Percentiles rank a stretch among this genome's conserved stretches.
Conservation (phyloP, 2,329 filamentous ascomycete species). For the Phyllosticta citriasiana region DNA sequence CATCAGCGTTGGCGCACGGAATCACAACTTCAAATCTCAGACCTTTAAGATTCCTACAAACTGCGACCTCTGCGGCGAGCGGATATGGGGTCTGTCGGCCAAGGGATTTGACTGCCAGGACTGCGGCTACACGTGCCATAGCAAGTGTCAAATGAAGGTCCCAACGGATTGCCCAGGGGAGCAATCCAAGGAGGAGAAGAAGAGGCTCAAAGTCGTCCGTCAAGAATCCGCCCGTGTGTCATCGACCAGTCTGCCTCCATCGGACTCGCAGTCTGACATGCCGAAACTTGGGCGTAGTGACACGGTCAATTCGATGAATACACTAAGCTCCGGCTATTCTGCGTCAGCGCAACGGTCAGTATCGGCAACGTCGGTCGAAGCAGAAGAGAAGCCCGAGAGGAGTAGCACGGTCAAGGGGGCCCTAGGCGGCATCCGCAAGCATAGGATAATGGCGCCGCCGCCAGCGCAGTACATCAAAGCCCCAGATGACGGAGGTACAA, state of each 20-base stretch:
- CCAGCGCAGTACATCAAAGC: slow-evolving; percentile 65
- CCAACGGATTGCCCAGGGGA: slow-evolving; percentile 93
- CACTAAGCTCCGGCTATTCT: slow-evolving; percentile 75
- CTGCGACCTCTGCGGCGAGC: slow-evolving; percentile 90
- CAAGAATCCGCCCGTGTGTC: slow-evolving; percentile 64
- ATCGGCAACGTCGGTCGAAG: slow-evolving; percentile 46
- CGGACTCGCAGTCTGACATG: slow-evolving; percentile 49
- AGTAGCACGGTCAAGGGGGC: slow-evolving; percentile 23
- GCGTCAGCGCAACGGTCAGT: slow-evolving; percentile 68
- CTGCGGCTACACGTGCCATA: slow-evolving; percentile 96
- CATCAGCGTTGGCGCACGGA: slow-evolving; percentile 81
- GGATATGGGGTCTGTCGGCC: slow-evolving; percentile 92
- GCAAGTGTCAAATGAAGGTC: slow-evolving; percentile 98
- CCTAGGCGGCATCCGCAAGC: slow-evolving; percentile 35
- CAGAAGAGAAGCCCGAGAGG: slow-evolving; percentile 41
- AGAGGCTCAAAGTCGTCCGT: slow-evolving; percentile 78
- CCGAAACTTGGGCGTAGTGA: slow-evolving; percentile 67
- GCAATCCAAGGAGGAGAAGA: slow-evolving; percentile 86
- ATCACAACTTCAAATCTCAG: slow-evolving; percentile 97
- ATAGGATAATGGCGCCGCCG: slow-evolving; percentile 77
- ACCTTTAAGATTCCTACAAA: slow-evolving; percentile 99
- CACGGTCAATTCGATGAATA: slow-evolving; percentile 71
- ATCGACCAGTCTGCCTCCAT: slow-evolving; percentile 33
- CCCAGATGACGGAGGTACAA: slow-evolving; percentile 38
- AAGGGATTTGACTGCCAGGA: slow-evolving; percentile 95